phyloP scores from a whole-genome alignment of 257 asterid genomes.

The Nicotiana undulata region DNA sequence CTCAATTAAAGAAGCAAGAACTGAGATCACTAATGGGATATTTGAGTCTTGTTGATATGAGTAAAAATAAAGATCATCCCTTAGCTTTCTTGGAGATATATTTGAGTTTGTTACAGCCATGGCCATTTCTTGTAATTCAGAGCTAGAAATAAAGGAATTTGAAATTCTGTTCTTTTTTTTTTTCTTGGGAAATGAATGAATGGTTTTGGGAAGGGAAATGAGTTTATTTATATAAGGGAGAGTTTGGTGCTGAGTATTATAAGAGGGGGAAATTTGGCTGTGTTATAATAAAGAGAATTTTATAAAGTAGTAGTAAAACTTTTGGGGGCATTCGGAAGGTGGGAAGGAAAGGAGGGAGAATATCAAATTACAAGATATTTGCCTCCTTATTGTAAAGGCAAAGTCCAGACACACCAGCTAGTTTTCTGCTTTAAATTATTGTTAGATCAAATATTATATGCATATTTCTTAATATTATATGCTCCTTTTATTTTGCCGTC shows the following conservation, averaged over 20 bases:
- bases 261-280: background rate
- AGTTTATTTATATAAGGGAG: background rate
- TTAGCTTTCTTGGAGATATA: constrained; percentile 74
- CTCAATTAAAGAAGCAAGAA: constrained; percentile 80
- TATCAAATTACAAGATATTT: constrained; percentile 63
- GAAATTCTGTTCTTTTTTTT: background rate
- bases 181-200: background rate
- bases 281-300: background rate
- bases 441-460: constrained; percentile 13
- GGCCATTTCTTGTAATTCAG: constrained; percentile 35
- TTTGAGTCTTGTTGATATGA: constrained; percentile 44
- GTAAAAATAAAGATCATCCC: constrained; percentile 63
- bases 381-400: constrained; percentile 55
- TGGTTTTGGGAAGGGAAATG: constrained; percentile 1
- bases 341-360: constrained; percentile 41
- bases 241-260: background rate
- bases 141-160: background rate
- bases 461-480: background rate
- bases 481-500: background rate
- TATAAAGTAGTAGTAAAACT: background rate
- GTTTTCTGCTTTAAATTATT: constrained; percentile 27
- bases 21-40: constrained; percentile 78
- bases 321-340: constrained; percentile 38
- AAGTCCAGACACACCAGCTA: constrained; percentile 66
- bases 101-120: constrained; percentile 12